A percentile compares a stretch with the other conserved stretches of the same genome.
phyloP scores from a whole-genome alignment of 768 basidiomycete species.

The Lentinula sp. region DNA sequence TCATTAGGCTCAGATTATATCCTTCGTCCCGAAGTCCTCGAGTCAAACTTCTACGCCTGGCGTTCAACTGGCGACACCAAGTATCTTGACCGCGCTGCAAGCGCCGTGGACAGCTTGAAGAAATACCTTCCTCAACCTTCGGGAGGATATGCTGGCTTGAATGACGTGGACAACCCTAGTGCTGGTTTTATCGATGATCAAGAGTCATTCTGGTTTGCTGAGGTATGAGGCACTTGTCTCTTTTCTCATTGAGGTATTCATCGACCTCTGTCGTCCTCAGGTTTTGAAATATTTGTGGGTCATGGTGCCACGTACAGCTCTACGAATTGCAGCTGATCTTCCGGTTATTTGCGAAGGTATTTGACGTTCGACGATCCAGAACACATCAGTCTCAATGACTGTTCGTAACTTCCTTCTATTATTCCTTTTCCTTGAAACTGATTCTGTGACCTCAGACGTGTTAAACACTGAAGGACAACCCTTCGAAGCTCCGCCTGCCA shows the following conservation, averaged over 20 bases:
- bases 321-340: neutral
- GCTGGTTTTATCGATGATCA: conserved; percentile 48
- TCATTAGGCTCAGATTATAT: conserved; percentile 39
- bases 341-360: conserved; percentile 23
- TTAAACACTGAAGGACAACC: conserved; percentile 75
- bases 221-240: conserved; percentile 18
- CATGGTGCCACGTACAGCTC: neutral
- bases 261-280: neutral
- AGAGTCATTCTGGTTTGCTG: conserved; percentile 68
- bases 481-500: conserved; percentile 48
- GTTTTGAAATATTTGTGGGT: conserved; percentile 35
- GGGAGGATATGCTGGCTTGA: conserved; percentile 52
- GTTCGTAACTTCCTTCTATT: conserved; percentile 15
- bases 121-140: conserved; percentile 32
- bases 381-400: conserved; percentile 40
- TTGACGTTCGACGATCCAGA: conserved; percentile 48
- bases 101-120: conserved; percentile 53
- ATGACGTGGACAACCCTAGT: conserved; percentile 44
- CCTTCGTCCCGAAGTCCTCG: conserved; percentile 71
- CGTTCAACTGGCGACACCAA: conserved; percentile 60
- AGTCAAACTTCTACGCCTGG: conserved; percentile 78
- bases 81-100: conserved; percentile 59
- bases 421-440: neutral
- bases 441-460: conserved; percentile 30
- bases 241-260: neutral